phyloP scores from a whole-genome alignment of 2,329 filamentous ascomycete species.

The Fusarium sp. region DNA sequence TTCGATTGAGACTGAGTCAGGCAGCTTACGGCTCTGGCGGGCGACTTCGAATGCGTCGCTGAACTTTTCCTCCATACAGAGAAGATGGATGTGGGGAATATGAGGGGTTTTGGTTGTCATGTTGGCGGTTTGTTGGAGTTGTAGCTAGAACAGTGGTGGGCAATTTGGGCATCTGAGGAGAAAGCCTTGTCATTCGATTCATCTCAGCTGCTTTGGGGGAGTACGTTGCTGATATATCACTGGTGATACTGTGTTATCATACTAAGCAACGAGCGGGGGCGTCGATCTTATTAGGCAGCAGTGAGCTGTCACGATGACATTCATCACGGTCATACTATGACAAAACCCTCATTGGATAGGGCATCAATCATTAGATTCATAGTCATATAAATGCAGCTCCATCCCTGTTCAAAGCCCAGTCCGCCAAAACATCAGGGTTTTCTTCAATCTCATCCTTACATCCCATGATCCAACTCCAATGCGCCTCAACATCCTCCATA shows the following conservation, averaged over 20 bases:
- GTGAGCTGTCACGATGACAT: too few relatives aligned
- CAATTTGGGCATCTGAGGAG: too few relatives aligned
- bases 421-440: slow-evolving; percentile 14
- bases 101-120: slow-evolving; percentile 12
- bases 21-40: slow-evolving; percentile 43
- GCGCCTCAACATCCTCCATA: slow-evolving; percentile 2
- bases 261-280: too few relatives aligned
- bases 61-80: slow-evolving; percentile 36
- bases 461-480: slow-evolving; percentile 23
- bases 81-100: slow-evolving; percentile 32
- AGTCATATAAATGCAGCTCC: slow-evolving; percentile 11
- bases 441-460: slow-evolving; percentile 14
- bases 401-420: slow-evolving; percentile 26
- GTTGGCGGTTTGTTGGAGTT: too few relatives aligned
- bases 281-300: too few relatives aligned
- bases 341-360: too few relatives aligned
- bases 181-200: too few relatives aligned
- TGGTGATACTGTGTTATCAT: too few relatives aligned
- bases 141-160: too few relatives aligned
- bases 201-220: too few relatives aligned
- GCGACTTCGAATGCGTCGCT: slow-evolving; percentile 26
- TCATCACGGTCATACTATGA: too few relatives aligned
- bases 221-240: too few relatives aligned
- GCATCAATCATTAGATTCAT: not conserved
- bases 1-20: slow-evolving; percentile 49